Evolutionary conservation across 2,329 filamentous ascomycete species (phyloP), one percentile per base, ranked within the genome.

Genomic region (Calonectria pseudoturangicola): DNA sequence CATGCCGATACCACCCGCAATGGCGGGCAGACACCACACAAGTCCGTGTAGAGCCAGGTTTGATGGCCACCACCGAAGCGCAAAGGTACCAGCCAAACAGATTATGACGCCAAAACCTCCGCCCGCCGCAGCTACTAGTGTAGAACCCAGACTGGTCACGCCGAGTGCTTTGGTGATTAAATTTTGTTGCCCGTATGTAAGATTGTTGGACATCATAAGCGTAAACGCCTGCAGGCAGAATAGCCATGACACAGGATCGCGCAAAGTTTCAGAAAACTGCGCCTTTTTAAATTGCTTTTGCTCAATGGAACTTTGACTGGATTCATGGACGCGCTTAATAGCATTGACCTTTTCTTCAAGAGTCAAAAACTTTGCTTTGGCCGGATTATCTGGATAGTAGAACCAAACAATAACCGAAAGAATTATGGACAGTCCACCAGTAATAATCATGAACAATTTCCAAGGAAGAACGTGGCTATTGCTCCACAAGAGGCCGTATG

Each of bases 341-440:
- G 83, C 83, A 54, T 86, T 85, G 3, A 84, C 82, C 7, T 81
- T 82, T 58, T 87, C 86, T 54, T 87, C 84, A 2, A 83, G 73
- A 0, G 82, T 82, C 68, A 86, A 81, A 36, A 85, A 85, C 1
- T 76, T 76, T 2, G 85, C 83, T 51, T 84, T 83, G 7, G 81
- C 79, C 0, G 85, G 85, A 33, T 84, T 82, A 63, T 83, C 82
- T 2, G 86, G 86, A 16, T 84, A 84, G 33, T 78, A 75, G 45
- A 86, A 81, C 78, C 83, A 82, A 27, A 83, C 81, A 45, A 80
- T 81, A 1, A 82, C 68, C 1, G 84, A 78, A 0, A 86, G 75
- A 1, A 85, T 1, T 0, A 86, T 64, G 0, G 84, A 84, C 0
- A 85, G 56, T 0, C 80, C 80, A 2, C 84, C 85, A 0, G 83